Base-by-base conservation (phyloP, 1,284 basidiomycete genomes). In the Wallemia mellicola region DNA sequence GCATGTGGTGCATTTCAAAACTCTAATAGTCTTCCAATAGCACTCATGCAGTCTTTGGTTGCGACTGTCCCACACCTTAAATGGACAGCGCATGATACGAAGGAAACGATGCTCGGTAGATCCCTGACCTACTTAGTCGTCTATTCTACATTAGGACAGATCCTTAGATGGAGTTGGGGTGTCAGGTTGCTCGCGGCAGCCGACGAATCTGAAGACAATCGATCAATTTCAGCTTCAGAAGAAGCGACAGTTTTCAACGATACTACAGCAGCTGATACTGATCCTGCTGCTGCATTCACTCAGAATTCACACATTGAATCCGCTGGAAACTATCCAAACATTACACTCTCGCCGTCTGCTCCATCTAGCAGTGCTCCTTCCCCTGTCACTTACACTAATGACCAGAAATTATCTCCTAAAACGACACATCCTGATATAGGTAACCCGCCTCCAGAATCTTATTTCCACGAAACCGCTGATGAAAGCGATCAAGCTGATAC, bases 21-120 rank as follows among this genome's bases (percentile, higher is more conserved):
- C 69, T 87, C 85, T 2, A 95, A 95, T 68, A 89, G 86, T 2
- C 75, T 95, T 1, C 89, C 89, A 0, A 87, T 94, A 54, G 89
- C 89, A 0, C 74, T 95, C 30, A 69, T 71, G n/a, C 67, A 69
- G 71, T 83, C 80, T 62, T 78, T 95, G 24, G 86, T 87, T 5
- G 72, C 82, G 59, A 83, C 84, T 9, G 86, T 94, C 0, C 82
- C 83, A 0, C 79, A 79, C 14, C 74, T 95, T 28, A 80, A 83
- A 66, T 91, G 88, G 87, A 81, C 77, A 19, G 68, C 76, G 3
- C 79, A 83, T 60, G 89, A 95, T 67, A 82, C 78, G 64, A 76
- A 80, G 65, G 77, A 88, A 64, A 78, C 82, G 30, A 94, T 94
- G 86, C 76, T 94, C 48, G 88, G 89, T 60, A 77, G 89, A 14